These are phyloP conservation scores for Trichomonas tenax DNA, from an alignment of 208 protist species.

Conservation along the genomic window DNA sequence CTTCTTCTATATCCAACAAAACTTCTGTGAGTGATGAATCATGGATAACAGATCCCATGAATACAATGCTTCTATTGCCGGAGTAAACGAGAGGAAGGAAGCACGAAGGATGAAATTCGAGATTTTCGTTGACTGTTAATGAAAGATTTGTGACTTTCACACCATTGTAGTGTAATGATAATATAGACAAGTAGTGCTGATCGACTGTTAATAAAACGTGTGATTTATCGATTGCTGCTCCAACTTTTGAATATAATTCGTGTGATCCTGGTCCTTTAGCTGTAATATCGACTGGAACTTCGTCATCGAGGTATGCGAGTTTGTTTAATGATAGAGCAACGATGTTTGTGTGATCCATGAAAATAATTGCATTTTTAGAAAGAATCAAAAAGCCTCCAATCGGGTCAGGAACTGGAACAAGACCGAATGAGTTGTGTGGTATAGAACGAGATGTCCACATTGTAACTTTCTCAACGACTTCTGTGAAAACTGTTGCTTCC, in stretches of 20 bases:
- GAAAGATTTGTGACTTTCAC: not conserved
- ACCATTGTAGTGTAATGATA: not conserved
- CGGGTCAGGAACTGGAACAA: not conserved
- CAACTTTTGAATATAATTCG: not conserved
- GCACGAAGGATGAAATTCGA: not conserved
- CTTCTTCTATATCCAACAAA: not conserved
- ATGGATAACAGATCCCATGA: not conserved
- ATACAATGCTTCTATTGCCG: not conserved
- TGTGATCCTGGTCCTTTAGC: not conserved
- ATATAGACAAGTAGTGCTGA: not conserved
- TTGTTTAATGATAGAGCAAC: not conserved
- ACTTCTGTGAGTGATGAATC: not conserved
- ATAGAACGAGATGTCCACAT: not conserved
- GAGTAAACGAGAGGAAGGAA: not conserved
- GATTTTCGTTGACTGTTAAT: not conserved
- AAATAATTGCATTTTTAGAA: not conserved
- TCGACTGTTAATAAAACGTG: constrained; percentile 7
- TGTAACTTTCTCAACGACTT: not conserved
- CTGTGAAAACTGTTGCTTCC: not conserved
- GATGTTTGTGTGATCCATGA: not conserved
- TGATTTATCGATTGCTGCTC: not conserved
- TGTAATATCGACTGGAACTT: not conserved
- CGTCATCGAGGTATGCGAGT: not conserved
- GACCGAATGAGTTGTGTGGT: not conserved
- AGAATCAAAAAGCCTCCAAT: not conserved